A percentile compares a stretch with the other conserved stretches of the same genome.
phyloP scores from a whole-genome alignment of 2,329 filamentous ascomycete genomes.

The Botrytis deweyae region DNA sequence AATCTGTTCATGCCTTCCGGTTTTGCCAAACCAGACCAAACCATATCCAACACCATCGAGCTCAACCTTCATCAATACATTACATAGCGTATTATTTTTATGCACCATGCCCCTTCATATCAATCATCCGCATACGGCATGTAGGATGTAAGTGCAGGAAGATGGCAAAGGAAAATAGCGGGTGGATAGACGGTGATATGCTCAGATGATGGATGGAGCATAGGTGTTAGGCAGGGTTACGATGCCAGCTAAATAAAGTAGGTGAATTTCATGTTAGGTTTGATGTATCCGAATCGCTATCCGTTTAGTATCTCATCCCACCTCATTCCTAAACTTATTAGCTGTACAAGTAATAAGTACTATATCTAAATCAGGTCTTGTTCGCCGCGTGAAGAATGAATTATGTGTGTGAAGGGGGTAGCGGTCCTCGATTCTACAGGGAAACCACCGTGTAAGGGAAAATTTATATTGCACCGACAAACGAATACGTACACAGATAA shows the following conservation, averaged over 20 bases:
- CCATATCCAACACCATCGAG: constrained; percentile 12
- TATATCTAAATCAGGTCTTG: constrained; percentile 10
- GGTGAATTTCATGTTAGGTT: constrained; percentile 8
- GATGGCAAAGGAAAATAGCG: background rate
- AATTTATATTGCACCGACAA: too few species aligned
- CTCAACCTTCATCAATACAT: constrained; percentile 21
- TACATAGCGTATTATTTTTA: constrained; percentile 22
- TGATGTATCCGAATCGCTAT: constrained; percentile 6
- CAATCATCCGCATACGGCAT: constrained; percentile 17
- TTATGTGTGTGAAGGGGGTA: constrained; percentile 6
- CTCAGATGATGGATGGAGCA: constrained; percentile 16
- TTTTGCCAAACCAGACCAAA: constrained; percentile 24
- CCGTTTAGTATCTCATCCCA: background rate
- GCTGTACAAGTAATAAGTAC: background rate
- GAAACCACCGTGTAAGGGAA: background rate
- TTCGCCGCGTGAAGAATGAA: constrained; percentile 1
- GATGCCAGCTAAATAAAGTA: background rate
- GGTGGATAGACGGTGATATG: constrained; percentile 15
- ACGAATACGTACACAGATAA: background rate
- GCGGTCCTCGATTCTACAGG: constrained; percentile 1
- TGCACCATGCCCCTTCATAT: constrained; percentile 24
- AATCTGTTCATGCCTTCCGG: constrained; percentile 23
- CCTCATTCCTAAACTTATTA: background rate
- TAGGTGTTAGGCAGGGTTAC: constrained; percentile 7
- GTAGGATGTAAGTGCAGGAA: constrained; percentile 15